Percentiles rank a stretch among this genome's conserved stretches.
Conservation (phyloP, 148 eudicot species). For the Dysphania ambrosioides region DNA sequence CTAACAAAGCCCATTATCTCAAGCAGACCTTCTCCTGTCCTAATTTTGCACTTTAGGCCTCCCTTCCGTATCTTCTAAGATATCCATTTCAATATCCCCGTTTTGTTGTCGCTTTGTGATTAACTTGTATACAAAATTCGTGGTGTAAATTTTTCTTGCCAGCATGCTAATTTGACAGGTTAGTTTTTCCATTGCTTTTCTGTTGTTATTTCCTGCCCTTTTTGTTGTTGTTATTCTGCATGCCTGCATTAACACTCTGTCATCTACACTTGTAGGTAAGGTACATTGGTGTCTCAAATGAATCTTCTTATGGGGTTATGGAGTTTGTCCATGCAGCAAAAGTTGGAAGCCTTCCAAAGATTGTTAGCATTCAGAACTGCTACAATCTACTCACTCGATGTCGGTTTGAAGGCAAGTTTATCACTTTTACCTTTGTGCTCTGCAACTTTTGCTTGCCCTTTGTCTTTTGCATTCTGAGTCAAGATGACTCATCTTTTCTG, state of each 20-base stretch:
- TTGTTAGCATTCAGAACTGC: slow-evolving; percentile 85
- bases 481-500: neutral
- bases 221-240: neutral
- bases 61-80: neutral
- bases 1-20: neutral
- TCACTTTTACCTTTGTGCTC: neutral
- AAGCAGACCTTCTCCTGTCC: neutral
- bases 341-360: slow-evolving; percentile 82
- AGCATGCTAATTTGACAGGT: neutral
- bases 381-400: slow-evolving; percentile 78
- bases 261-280: slow-evolving; percentile 53
- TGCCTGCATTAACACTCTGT: slow-evolving; percentile 5
- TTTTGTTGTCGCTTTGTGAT: neutral
- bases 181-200: neutral
- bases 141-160: neutral
- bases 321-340: slow-evolving; percentile 93
- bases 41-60: neutral
- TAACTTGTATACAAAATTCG: neutral
- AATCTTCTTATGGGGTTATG: slow-evolving; percentile 97
- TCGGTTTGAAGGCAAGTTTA: slow-evolving; percentile 68
- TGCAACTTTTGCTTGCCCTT: neutral
- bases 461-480: neutral
- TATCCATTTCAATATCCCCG: neutral
- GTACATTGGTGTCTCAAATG: slow-evolving; percentile 92
- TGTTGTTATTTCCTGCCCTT: neutral